phyloP scores from a whole-genome alignment of 495 filamentous ascomycete genomes.

The Geopyxis carbonaria region DNA sequence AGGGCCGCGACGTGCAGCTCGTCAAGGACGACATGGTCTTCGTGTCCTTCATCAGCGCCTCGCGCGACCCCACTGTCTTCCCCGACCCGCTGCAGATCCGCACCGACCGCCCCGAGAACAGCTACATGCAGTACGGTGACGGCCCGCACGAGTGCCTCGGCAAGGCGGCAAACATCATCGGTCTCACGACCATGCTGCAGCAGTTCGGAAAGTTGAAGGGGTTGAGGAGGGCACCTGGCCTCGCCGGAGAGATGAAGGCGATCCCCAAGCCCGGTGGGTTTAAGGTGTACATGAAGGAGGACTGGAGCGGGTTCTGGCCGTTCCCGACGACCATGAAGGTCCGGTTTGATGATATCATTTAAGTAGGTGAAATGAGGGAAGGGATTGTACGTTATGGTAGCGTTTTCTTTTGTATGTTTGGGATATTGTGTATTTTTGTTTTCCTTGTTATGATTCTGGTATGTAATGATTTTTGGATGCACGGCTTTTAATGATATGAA shows the following conservation, averaged over 20 bases:
- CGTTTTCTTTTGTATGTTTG: no score
- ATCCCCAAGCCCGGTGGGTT: conserved; percentile 41
- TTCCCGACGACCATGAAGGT: conserved; percentile 57
- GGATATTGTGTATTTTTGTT: no score
- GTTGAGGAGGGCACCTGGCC: conserved; percentile 50
- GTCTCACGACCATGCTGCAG: conserved; percentile 37
- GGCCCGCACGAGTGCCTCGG: conserved; percentile 38
- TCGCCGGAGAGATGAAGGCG: conserved; percentile 58
- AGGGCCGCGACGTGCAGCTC: conserved; percentile 6
- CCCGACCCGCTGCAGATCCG: conserved; percentile 49
- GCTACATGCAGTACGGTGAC: conserved; percentile 49
- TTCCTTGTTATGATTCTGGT: no score
- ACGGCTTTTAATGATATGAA: no score
- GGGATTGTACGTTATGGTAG: no score
- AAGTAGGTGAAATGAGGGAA: not conserved
- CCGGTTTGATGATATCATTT: conserved; percentile 31
- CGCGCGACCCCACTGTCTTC: conserved; percentile 45
- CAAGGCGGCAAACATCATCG: conserved; percentile 44
- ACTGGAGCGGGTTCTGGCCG: conserved; percentile 51
- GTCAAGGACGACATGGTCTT: conserved; percentile 30
- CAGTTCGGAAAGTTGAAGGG: conserved; percentile 39
- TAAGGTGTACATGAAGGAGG: conserved; percentile 55
- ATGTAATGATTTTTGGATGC: no score
- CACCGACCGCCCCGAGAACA: conserved; percentile 47
- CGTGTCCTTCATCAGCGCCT: conserved; percentile 41